Base-by-base conservation (phyloP, 2,329 filamentous ascomycete genomes). In the Penicillium olsonii region DNA sequence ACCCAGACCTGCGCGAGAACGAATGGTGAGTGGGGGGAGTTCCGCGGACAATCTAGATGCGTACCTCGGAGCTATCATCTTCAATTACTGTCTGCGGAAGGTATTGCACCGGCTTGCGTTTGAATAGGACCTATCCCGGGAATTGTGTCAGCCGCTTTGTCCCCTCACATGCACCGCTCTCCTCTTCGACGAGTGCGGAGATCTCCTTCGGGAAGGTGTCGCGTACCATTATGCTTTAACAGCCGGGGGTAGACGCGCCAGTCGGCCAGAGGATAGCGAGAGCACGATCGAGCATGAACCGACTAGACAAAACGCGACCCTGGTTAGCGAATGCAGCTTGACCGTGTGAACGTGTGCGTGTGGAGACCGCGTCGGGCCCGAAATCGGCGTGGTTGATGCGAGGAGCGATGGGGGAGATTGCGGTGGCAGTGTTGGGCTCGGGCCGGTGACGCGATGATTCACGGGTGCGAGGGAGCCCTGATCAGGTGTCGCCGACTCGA, bases 81-180 rank as follows among this genome's bases (percentile, higher is more conserved):
- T 91, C 81, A 59, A 92, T 83, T 44, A 82, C 77, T 18, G 88
- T 87, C 40, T 81, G 79, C 42, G 87, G 81, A 59, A 92, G 78
- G 68, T 90, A 88, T 74, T 89, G 85, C 67, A 97, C 91, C 49
- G 92, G 92, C 75, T 97, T 97, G 65, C 94, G 85, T 78, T 97
- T 97, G 74, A 89, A 96, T 57, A 96, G 82, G 62, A 99, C 92
- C 92, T 97, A 67, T 19, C 10, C 17, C 9, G 14, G 43, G 33
- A 20, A 38, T 19, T 18, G 15, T 33, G 56, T 70, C 42, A 66
- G 62, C 51, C 48, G 46, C 37, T 45, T 29, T 27, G 42, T 41
- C 48, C 35, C 35, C 12, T 34, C n/a, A 4, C 33, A 26, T 37
- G 24, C 40, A 42, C 35, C 14, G 27, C 18, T 20, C 27, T 37